phyloP scores from a whole-genome alignment of 768 basidiomycete species.

The Agaricus subrufescens region DNA sequence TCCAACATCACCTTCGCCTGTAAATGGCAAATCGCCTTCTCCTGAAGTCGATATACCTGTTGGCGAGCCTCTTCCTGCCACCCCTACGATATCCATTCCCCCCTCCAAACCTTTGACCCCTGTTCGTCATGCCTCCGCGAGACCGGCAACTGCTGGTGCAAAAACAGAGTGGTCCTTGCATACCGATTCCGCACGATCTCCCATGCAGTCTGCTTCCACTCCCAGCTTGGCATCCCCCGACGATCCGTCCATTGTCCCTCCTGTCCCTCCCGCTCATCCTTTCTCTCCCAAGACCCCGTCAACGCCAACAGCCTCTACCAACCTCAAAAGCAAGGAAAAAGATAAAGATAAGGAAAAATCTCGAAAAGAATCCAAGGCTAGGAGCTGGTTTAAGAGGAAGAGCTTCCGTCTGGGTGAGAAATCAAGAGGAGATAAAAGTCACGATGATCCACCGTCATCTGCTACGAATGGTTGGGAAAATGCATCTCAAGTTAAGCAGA shows the following conservation, averaged over 20 bases:
- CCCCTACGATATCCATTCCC: neutral
- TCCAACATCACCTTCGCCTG: neutral
- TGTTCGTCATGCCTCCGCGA: conserved; percentile 26
- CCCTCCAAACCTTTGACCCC: conserved; percentile 16
- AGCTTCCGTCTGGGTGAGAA: conserved; percentile 38
- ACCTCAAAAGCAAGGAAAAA: conserved; percentile 29
- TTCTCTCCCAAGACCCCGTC: conserved; percentile 16
- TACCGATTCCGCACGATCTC: conserved; percentile 23
- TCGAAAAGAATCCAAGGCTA: conserved; percentile 32
- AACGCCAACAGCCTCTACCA: conserved; percentile 12
- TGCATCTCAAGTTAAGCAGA: conserved; percentile 15
- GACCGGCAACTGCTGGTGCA: conserved; percentile 10
- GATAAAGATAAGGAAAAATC: conserved; percentile 37
- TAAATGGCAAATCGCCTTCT: neutral
- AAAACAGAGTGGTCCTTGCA: conserved; percentile 7
- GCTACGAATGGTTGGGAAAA: conserved; percentile 19
- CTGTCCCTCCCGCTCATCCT: conserved; percentile 19
- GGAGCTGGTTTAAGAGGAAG: conserved; percentile 53
- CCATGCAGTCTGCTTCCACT: conserved; percentile 23
- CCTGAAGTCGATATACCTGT: neutral
- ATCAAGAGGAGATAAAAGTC: conserved; percentile 10
- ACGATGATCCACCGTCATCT: conserved; percentile 16
- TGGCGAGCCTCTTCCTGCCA: neutral
- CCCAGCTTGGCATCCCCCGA: conserved; percentile 18
- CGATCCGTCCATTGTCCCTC: conserved; percentile 12